phyloP scores from a whole-genome alignment of 2,329 filamentous ascomycete genomes.

The Colletotrichum lupini region DNA sequence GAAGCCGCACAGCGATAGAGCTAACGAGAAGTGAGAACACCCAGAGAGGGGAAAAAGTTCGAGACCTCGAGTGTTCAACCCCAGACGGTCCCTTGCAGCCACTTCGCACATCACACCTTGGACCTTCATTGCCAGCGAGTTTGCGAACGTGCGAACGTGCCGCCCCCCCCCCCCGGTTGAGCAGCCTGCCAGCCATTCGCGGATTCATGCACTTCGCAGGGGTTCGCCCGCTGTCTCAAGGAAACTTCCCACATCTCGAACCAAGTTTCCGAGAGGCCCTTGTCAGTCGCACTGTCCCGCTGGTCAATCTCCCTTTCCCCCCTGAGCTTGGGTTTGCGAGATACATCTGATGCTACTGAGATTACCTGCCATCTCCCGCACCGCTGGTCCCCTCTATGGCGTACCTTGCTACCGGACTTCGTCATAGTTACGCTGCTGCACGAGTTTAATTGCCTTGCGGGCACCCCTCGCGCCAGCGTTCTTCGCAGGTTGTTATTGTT shows the following conservation, averaged over 20 bases:
- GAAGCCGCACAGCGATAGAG: neutral
- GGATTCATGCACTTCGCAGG: conserved; percentile 24
- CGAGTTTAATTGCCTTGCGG: conserved; percentile 11
- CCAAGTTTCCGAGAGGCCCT: conserved; percentile 1
- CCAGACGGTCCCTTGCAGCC: conserved; percentile 32
- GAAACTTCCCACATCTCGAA: neutral
- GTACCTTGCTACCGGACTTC: conserved; percentile 17
- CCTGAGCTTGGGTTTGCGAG: neutral
- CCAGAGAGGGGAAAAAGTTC: neutral
- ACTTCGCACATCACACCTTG: conserved; percentile 6
- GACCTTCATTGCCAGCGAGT: neutral
- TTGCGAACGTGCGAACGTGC: neutral
- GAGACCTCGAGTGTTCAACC: conserved; percentile 16
- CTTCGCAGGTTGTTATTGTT: conserved; percentile 19
- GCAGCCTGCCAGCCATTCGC: conserved; percentile 19
- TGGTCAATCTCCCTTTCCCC: neutral
- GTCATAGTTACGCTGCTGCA: conserved; percentile 13
- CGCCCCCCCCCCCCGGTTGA: conserved; percentile 2
- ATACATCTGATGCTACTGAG: neutral
- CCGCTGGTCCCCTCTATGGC: no score
- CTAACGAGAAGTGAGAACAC: neutral
- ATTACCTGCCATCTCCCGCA: neutral
- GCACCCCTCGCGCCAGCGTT: conserved; percentile 6
- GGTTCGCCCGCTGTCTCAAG: conserved; percentile 5
- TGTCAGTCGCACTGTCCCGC: neutral